phyloP scores from a whole-genome alignment of 768 basidiomycete species.

The Mycena indigotica region DNA sequence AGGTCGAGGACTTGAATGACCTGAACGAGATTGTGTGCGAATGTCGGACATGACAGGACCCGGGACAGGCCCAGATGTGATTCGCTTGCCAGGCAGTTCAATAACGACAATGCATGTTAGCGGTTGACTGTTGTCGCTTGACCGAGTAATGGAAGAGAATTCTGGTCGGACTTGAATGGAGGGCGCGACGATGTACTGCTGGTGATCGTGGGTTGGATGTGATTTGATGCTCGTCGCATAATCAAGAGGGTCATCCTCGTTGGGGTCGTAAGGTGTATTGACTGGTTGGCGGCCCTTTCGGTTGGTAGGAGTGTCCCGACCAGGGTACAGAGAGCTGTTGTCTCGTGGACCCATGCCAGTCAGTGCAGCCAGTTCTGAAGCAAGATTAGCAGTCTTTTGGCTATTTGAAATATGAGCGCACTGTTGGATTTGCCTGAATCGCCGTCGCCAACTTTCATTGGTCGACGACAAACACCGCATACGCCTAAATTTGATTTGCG shows the following conservation, averaged over 20 bases:
- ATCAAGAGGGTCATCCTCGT: conserved; percentile 86
- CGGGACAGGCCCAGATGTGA: conserved; percentile 47
- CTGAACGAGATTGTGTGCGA: conserved; percentile 33
- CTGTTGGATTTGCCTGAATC: conserved; percentile 89
- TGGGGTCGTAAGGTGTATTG: conserved; percentile 58
- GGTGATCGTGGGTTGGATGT: conserved; percentile 43
- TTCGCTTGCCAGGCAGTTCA: conserved; percentile 82
- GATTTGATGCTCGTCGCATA: conserved; percentile 53
- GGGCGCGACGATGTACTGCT: conserved; percentile 83
- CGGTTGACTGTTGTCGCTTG: conserved; percentile 71
- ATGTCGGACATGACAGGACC: conserved; percentile 54
- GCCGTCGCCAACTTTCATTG: conserved; percentile 93
- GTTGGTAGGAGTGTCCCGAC: conserved; percentile 60
- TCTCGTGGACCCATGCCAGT: conserved; percentile 82
- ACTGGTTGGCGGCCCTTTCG: conserved; percentile 37
- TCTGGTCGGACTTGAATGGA: conserved; percentile 94
- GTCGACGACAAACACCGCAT: conserved; percentile 94
- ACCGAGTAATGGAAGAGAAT: conserved; percentile 78
- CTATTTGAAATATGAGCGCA: conserved; percentile 41
- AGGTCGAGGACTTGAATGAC: conserved; percentile 45
- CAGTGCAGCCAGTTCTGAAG: conserved; percentile 85
- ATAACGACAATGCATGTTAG: conserved; percentile 93
- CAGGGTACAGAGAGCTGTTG: conserved; percentile 56
- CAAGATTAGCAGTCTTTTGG: conserved; percentile 8
- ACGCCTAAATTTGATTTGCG: conserved; percentile 86